These are phyloP conservation scores for Cornus controversa DNA, from an alignment of 148 eudicot species.

Conservation along the genomic window DNA sequence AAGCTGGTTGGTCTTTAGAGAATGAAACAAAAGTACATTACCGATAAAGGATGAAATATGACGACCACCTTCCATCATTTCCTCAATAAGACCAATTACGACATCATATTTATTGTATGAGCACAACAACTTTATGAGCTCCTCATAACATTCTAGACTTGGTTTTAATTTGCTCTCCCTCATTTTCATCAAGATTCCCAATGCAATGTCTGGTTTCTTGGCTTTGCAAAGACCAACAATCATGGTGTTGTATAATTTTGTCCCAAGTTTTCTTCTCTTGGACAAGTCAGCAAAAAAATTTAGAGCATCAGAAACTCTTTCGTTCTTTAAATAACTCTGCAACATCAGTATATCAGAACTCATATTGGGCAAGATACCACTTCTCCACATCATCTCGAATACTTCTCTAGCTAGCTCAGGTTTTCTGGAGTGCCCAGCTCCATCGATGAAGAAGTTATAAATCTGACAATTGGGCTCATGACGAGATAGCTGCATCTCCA, in stretches of 20 bases:
- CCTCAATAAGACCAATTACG: constrained; percentile 48
- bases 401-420: constrained; percentile 66
- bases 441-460: constrained; percentile 67
- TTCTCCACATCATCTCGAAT: constrained; percentile 51
- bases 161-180: constrained; percentile 31
- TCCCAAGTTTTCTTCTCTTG: constrained; percentile 34
- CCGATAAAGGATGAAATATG: constrained; percentile 67
- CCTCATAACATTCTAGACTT: constrained; percentile 64
- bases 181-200: constrained; percentile 30
- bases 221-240: constrained; percentile 74
- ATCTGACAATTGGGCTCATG: constrained; percentile 17
- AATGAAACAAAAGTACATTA: constrained; percentile 54
- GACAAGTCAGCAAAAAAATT: constrained; percentile 41
- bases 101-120: constrained; percentile 28
- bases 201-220: constrained; percentile 44
- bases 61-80: constrained; percentile 48
- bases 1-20: constrained; percentile 39
- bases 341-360: constrained; percentile 49
- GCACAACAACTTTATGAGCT: constrained; percentile 50
- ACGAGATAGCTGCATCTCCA: constrained; percentile 61
- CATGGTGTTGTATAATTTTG: constrained; percentile 45
- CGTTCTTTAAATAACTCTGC: constrained; percentile 50
- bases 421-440: constrained; percentile 64
- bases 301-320: constrained; percentile 55
- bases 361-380: constrained; percentile 40